Evolutionary conservation across 129 eudicot genomes (phyloP).

Genomic region (Tagetes patula): DNA sequence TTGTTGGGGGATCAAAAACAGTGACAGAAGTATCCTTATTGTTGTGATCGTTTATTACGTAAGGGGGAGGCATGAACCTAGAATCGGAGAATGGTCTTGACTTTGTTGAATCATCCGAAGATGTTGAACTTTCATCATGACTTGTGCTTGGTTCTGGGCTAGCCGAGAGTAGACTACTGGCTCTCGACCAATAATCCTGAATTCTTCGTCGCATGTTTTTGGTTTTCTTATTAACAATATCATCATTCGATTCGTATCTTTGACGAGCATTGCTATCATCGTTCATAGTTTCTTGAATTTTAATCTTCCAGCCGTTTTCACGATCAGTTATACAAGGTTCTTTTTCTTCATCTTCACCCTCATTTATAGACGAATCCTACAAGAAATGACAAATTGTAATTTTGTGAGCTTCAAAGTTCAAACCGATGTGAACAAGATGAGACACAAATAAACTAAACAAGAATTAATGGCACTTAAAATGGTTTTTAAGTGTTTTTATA

Average conservation of each 20-base stretch:
- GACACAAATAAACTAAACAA: not conserved
- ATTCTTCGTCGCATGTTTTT: constrained; percentile 29
- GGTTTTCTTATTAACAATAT: constrained; percentile 18
- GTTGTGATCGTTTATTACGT: constrained; percentile 29
- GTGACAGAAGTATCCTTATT: not conserved
- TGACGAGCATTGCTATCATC: constrained; percentile 12
- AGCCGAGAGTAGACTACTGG: constrained; percentile 22
- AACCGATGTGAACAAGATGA: not conserved
- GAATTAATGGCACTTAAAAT: too few relatives aligned
- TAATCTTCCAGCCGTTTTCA: constrained; percentile 19
- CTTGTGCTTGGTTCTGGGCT: constrained; percentile 28
- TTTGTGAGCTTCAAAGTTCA: not conserved
- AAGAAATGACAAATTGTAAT: not conserved
- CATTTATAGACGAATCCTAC: constrained; percentile 34
- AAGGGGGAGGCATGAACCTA: constrained; percentile 47
- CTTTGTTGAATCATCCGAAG: constrained; percentile 37
- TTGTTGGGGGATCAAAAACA: not conserved
- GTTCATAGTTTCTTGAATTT: constrained; percentile 16
- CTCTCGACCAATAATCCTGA: constrained; percentile 24
- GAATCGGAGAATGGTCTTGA: constrained; percentile 29
- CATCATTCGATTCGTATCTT: not conserved
- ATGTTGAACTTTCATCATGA: constrained; percentile 22
- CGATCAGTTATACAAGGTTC: not conserved
- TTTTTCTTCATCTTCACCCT: not conserved
- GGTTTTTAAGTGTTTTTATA: too few relatives aligned